Conservation (phyloP, 2,329 filamentous ascomycete species). For the Bipolaris victoriae region DNA sequence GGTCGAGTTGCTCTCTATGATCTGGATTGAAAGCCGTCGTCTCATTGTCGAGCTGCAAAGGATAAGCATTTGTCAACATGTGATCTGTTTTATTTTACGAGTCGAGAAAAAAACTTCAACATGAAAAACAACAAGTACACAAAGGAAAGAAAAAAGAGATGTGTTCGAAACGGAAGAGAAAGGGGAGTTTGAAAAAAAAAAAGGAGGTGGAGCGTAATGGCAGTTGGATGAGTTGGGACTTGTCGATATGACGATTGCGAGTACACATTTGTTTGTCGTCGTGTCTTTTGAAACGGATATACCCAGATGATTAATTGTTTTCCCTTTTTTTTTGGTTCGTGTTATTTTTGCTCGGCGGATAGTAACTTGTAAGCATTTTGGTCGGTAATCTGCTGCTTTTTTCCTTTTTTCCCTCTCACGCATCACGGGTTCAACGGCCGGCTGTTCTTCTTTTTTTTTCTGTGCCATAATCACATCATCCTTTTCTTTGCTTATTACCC, state of each 20-base stretch:
- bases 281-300: slow-evolving; percentile 13
- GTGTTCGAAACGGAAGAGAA: not conserved
- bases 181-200: not conserved
- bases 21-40: slow-evolving; percentile 76
- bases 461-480: slow-evolving; percentile 8
- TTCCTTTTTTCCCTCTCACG: not conserved
- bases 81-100: not conserved
- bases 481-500: too few relatives aligned
- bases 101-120: not conserved
- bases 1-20: slow-evolving; percentile 85
- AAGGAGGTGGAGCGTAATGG: slow-evolving; percentile 10
- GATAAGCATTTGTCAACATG: slow-evolving; percentile 24
- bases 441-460: not conserved
- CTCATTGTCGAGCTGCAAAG: slow-evolving; percentile 58
- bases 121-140: not conserved
- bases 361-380: not conserved
- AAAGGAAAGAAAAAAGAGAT: slow-evolving; percentile 6
- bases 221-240: slow-evolving; percentile 11
- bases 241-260: slow-evolving; percentile 9
- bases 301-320: slow-evolving; percentile 8
- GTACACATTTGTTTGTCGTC: slow-evolving; percentile 15
- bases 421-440: not conserved
- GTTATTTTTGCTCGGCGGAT: not conserved
- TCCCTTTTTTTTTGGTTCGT: not conserved
- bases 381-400: not conserved